Conservation (phyloP, 208 protist genomes). For the Crithidia brevicula region DNA sequence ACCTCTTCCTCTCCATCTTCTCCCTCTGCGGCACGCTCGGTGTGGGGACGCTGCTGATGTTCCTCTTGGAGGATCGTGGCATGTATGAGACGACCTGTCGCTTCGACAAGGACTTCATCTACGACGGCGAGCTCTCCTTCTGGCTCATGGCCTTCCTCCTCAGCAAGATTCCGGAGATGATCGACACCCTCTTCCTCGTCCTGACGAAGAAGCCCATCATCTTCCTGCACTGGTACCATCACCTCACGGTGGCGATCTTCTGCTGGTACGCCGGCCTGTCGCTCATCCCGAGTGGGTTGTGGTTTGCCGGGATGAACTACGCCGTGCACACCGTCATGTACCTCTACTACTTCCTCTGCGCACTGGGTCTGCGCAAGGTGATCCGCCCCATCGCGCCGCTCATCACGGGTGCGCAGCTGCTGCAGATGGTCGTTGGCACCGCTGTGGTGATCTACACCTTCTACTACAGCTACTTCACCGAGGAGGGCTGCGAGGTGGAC, state of each 20-base stretch:
- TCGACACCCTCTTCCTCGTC: constrained; percentile 88
- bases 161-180: constrained; percentile 89
- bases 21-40: constrained; percentile 50
- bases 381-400: constrained; percentile 81
- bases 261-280: constrained; percentile 84
- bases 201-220: constrained; percentile 88
- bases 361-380: constrained; percentile 46
- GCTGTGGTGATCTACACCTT: constrained; percentile 59
- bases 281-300: constrained; percentile 61
- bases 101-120: constrained; percentile 45
- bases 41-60: constrained; percentile 35
- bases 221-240: constrained; percentile 95
- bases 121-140: constrained; percentile 50
- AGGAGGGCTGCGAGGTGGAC: constrained; percentile 48
- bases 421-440: constrained; percentile 94
- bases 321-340: constrained; percentile 96
- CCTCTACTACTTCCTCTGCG: constrained; percentile 93
- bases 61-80: constrained; percentile 36
- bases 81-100: constrained; percentile 57
- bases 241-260: constrained; percentile 90
- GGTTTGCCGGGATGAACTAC: constrained; percentile 94
- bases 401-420: constrained; percentile 84
- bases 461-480: constrained; percentile 42
- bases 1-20: constrained; percentile 79
- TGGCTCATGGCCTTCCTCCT: constrained; percentile 76